phyloP scores from a whole-genome alignment of 257 asterid species.

The Cynanchum wilfordii region DNA sequence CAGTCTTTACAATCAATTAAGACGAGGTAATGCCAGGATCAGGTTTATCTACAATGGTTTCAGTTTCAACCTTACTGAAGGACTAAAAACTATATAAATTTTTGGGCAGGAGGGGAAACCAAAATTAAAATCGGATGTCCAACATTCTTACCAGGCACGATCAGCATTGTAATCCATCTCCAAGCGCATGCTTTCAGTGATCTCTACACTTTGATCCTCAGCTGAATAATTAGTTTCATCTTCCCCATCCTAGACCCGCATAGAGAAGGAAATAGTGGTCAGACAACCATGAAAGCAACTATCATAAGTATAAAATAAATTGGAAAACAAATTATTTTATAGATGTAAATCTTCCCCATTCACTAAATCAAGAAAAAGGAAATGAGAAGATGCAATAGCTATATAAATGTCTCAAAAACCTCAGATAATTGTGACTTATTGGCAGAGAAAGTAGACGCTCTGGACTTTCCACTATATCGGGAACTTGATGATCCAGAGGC shows the following conservation, averaged over 20 bases:
- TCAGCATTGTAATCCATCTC: conserved; percentile 92
- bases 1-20: not conserved
- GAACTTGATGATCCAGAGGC: conserved; percentile 83
- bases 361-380: not conserved
- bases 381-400: not conserved
- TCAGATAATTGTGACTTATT: conserved; percentile 35
- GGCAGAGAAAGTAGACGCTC: conserved; percentile 29
- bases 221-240: conserved; percentile 33
- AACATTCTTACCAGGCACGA: conserved; percentile 68
- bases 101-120: not conserved
- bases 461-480: conserved; percentile 54
- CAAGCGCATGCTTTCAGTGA: conserved; percentile 70
- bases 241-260: conserved; percentile 46
- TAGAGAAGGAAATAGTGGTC: conserved; percentile 1
- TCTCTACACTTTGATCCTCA: conserved; percentile 50
- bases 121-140: not conserved
- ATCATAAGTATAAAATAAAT: not conserved
- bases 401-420: conserved; percentile 34
- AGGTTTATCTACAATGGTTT: not conserved
- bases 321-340: conserved; percentile 1
- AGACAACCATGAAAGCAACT: conserved; percentile 12
- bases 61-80: not conserved
- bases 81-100: not conserved
- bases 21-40: not conserved
- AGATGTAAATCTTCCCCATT: not conserved